Base-by-base conservation (phyloP, 352 stramenopile genomes). In the Phytopythium boreale region DNA sequence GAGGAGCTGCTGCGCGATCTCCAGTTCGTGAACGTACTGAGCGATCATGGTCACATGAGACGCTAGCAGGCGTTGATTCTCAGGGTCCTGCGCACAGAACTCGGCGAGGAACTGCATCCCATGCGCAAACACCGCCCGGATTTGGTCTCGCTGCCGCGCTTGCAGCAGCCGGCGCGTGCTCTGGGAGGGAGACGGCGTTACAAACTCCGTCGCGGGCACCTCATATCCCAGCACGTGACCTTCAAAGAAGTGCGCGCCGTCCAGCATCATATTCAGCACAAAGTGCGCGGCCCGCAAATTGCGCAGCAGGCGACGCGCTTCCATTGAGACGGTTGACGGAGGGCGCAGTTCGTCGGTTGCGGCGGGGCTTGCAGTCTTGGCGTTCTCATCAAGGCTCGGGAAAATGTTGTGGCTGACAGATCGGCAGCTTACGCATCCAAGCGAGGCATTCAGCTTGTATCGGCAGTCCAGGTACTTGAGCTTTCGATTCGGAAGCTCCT, bases 211-310 rank as follows among this genome's bases (percentile, higher is more conserved):
- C 36, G 39, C 27, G 8, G 36, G 56, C 12, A 61, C 68, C 29
- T 58, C 61, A 47, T 56, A 56, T 39, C 58, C 50, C 3, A 53
- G 62, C 29, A 80, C 49, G 57, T 90, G 79, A 0, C 76, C 77
- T 56, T 89, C 79, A 22, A 85, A 92, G 51, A 89, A 88, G 60
- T 92, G 81, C 15, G 79, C 80, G 11, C 83, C 83, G 70, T 89
- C 82, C 22, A 76, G 66, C 56, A 92, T 71, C 77, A 92, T 89
- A 22, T 70, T 83, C 15, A 89, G 58, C 11, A 88, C 77, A 58
- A 88, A 83, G 44, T 89, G 69, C 12, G 79, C 70, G 15, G 78
- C 80, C 59, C 68, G 67, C 27, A 90, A 49, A 58, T 92, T 92
- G 19, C 80, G 68, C 37, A 92, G 62, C 44, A 92, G 64, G 5